Base-by-base conservation (phyloP, 2,329 filamentous ascomycete species). In the Fusarium albosuccineum region DNA sequence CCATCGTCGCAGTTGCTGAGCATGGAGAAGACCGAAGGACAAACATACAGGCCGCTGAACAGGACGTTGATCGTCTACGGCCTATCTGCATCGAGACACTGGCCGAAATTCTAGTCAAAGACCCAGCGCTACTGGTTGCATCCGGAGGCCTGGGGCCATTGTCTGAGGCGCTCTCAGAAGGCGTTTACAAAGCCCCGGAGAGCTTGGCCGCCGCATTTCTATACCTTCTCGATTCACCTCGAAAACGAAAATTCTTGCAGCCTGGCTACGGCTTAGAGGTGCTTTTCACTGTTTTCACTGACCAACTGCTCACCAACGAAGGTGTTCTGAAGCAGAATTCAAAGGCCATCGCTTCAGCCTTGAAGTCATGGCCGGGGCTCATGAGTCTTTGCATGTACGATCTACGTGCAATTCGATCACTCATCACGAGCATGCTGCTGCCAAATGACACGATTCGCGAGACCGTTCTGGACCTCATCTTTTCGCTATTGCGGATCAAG, bases 331-430 rank as follows among this genome's bases (percentile, higher is more conserved):
- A 94, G 75, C 92, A 94, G 52, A 97, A 96, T 70, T 92, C 94
- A 9, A 94, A 92, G 74, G 93, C 97, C n/a, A 94, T 99, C 60
- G 88, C 93, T n/a, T 89, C 91, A 13, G 90, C 97, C 68, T 82
- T 99, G 71, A 95, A 93, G 76, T 96, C 93, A 52, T 99, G 97
- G 96, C 91, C 96, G 9, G 96, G 96, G 6, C 83, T 99, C 57
- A 91, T 98, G 82, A 90, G 90, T 26, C 84, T 99, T 16, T 93
- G 92, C 62, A 93, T 97, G 87, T 93, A 96, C 78, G 88, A 96
- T 74, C 94, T 96, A 69, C 86, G 93, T 42, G 91, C 96, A 6
- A 88, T 98, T 39, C 88, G 87, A 66, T 98, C 96, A 4, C 85
- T 99, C 39, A 80, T 91, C 50, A 83, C 85, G n/a, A 89, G 87